A percentile compares a stretch with the other conserved stretches of the same genome.
Evolutionary conservation across 208 protist species (phyloP).

Genomic region (Leishmania martiniquensis): DNA sequence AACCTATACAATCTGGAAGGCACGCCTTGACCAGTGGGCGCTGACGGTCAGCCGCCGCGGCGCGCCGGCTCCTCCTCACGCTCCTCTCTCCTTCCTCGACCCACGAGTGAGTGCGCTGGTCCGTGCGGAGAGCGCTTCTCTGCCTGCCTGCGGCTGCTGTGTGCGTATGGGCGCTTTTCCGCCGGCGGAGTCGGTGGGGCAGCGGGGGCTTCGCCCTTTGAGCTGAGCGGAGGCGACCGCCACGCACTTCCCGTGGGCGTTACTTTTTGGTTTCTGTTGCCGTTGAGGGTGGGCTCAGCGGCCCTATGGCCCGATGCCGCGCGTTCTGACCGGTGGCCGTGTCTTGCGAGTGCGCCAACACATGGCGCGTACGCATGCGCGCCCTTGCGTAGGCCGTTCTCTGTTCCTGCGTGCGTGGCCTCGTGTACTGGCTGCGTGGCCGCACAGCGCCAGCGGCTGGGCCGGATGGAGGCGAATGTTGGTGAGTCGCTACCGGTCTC

Average conservation of each 20-base stretch:
- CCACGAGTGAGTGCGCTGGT: neutral
- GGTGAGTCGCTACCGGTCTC: too few species aligned
- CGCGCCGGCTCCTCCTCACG: too few species aligned
- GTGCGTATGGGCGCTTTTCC: too few species aligned
- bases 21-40: neutral
- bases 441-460: too few species aligned
- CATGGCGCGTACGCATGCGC: too few species aligned
- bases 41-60: neutral
- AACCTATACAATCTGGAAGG: neutral
- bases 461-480: too few species aligned
- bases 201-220: neutral
- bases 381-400: neutral
- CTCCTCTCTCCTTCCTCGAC: neutral
- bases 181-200: too few species aligned
- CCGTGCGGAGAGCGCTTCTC: neutral
- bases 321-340: neutral
- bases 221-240: neutral
- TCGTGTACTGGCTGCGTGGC: too few species aligned
- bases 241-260: too few species aligned
- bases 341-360: neutral
- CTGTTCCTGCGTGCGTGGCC: too few species aligned
- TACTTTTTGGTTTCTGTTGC: neutral
- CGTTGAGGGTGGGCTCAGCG: neutral
- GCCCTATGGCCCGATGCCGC: neutral
- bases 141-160: neutral